Evolutionary conservation across 2,329 filamentous ascomycete genomes (phyloP).

Genomic region (Beauveria varroae): DNA sequence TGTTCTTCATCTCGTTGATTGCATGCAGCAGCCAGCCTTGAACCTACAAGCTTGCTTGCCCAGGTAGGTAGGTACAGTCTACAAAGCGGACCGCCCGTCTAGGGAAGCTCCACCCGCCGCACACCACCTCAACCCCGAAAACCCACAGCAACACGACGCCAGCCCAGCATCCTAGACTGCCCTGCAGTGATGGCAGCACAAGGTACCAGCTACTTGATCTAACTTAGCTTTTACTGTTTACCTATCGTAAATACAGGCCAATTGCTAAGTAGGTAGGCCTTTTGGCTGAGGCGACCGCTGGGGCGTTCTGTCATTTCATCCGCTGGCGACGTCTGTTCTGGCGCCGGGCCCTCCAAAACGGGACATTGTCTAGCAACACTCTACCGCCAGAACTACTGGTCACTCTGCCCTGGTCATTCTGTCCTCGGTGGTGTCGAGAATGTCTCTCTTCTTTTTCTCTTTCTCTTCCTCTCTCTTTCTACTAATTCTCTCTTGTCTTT

Average conservation of each 20-base stretch:
- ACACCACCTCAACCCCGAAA: not conserved
- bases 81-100: not conserved
- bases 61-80: not conserved
- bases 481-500: too few species aligned
- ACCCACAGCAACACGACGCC: not conserved
- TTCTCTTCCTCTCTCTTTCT: too few species aligned
- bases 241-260: not conserved
- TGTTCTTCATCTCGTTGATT: not conserved
- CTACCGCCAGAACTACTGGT: too few species aligned
- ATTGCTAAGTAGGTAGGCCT: too few species aligned
- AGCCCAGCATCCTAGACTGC: not conserved
- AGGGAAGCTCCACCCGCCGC: slow-evolving; percentile 6
- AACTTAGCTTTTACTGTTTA: too few species aligned
- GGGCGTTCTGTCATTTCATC: not conserved
- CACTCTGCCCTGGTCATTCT: too few species aligned
- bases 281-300: too few species aligned
- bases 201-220: too few species aligned
- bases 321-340: not conserved
- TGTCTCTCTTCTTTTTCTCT: too few species aligned
- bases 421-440: too few species aligned
- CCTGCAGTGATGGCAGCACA: too few species aligned
- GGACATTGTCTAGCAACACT: not conserved
- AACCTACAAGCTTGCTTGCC: not conserved
- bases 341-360: not conserved
- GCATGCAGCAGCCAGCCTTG: too few species aligned